Evolutionary conservation across 1,139 yeast genomes (phyloP).

Genomic region (Wickerhamomyces sp.): DNA sequence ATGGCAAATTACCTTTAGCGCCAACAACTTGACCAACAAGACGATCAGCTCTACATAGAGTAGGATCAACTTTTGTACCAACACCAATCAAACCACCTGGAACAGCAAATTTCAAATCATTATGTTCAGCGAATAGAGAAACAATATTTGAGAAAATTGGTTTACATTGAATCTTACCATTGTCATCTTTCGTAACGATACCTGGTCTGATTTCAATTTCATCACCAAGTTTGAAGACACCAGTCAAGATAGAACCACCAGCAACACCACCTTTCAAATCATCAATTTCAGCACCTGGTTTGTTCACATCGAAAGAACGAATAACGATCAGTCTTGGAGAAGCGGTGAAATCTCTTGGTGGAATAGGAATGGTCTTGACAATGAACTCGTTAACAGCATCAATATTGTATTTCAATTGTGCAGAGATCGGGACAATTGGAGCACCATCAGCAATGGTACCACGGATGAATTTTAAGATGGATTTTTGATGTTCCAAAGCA

Average conservation of each 20-base stretch:
- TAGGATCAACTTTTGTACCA: conserved; percentile 98
- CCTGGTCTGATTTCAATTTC: conserved; percentile 99
- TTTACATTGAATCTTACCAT: conserved; percentile 89
- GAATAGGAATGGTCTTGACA: conserved; percentile 93
- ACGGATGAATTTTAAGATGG: conserved; percentile 85
- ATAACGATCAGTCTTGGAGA: conserved; percentile 95
- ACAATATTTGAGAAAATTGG: conserved; percentile 94
- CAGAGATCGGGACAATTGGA: conserved; percentile 97
- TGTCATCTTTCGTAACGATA: conserved; percentile 91
- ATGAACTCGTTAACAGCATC: conserved; percentile 98
- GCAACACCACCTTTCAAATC: conserved; percentile 99
- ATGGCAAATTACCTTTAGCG: conserved; percentile 92
- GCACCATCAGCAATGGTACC: conserved; percentile 99
- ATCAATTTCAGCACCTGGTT: conserved; percentile 97
- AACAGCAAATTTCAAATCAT: conserved; percentile 96
- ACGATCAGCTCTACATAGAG: conserved; percentile 98
- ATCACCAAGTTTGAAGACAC: conserved; percentile 95
- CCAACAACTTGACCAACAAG: conserved; percentile 99
- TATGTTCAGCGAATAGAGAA: conserved; percentile 94
- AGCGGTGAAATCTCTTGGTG: conserved; percentile 89
- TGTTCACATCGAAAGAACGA: conserved; percentile 97
- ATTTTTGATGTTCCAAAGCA: conserved; percentile 92
- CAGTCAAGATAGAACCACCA: conserved; percentile 96
- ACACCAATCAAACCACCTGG: conserved; percentile 99
- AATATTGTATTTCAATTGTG: conserved; percentile 96